phyloP scores from a whole-genome alignment of 2,329 filamentous ascomycete species.

The Aureobasidium sp. region DNA sequence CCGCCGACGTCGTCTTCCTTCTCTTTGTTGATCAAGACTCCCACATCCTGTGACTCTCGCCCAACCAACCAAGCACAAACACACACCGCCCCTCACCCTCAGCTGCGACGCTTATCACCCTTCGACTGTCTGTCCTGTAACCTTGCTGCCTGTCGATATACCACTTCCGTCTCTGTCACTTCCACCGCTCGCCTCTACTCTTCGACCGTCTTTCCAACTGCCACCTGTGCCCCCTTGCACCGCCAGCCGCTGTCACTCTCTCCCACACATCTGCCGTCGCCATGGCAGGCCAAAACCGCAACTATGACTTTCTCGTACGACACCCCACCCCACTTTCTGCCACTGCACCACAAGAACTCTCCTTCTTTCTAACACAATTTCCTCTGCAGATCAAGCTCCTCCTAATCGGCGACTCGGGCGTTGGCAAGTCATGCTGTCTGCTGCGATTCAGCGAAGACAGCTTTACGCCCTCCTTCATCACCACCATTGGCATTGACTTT shows the following conservation, averaged over 20 bases:
- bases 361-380: neutral
- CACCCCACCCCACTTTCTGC: neutral
- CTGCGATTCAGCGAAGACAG: slow-evolving; percentile 96
- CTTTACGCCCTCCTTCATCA: slow-evolving; percentile 96
- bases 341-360: neutral
- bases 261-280: slow-evolving; percentile 15
- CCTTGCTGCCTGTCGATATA: neutral
- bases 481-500: slow-evolving; percentile 99
- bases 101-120: too few relatives aligned
- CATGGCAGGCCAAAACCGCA: slow-evolving; percentile 87
- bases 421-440: slow-evolving; percentile 95
- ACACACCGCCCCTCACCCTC: neutral
- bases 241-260: neutral
- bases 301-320: slow-evolving; percentile 96
- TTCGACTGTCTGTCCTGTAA: neutral
- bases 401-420: slow-evolving; percentile 91
- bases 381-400: slow-evolving; percentile 77
- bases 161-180: too few relatives aligned
- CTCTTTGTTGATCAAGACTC: neutral
- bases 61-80: neutral
- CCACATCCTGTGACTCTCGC: neutral
- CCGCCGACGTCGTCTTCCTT: neutral
- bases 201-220: too few relatives aligned
- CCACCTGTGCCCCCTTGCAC: too few relatives aligned
- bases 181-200: too few relatives aligned